Base-by-base conservation (phyloP, 2,329 filamentous ascomycete species). In the Colletotrichum endophyticum region DNA sequence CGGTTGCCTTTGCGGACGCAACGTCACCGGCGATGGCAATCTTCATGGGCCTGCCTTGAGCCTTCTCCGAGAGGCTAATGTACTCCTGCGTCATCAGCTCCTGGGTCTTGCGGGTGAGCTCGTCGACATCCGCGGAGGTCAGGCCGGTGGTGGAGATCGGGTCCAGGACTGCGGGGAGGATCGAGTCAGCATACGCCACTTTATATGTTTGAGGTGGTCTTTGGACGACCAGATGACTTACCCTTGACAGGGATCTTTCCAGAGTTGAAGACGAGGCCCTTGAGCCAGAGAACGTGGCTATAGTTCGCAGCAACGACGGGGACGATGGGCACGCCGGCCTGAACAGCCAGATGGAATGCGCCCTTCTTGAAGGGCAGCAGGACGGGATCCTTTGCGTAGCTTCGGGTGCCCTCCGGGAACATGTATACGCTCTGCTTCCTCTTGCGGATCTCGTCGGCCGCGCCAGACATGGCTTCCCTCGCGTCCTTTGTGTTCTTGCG, bases 301-400 rank as follows among this genome's bases (percentile, higher is more conserved):
- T 96, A 96, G 86, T 96, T 96, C 83, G 94, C 94, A 34, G 92
- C 91, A 63, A 96, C 94, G 44, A 98, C 91, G 0, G 97, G 97
- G 5, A 99, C 94, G 81, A 99, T 95, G 30, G 96, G 96, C 8
- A 98, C 97, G 79, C 95, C 94, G 3, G 96, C 96, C 88, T 99
- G 95, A 25, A 99, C 92, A 62, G 97, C 97, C 39, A 99, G 90
- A 85, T 99, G 96, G 86, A 99, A 99, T 63, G 96, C 97, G 76
- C 97, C 97, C 89, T 99, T 99, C 88, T 99, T 99, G 90, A 99
- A 99, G n/a, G 96, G 95, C 71, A 99, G 88, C 81, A 99, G 87
- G 75, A 90, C 91, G 3, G 97, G 95, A 71, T 96, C 93, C 80
- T 94, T 92, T 73, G 94, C 91, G 87, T 99, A 98, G 84, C 95